Base-by-base conservation (phyloP, 2,329 filamentous ascomycete genomes). In the Fusarium azukiicola region DNA sequence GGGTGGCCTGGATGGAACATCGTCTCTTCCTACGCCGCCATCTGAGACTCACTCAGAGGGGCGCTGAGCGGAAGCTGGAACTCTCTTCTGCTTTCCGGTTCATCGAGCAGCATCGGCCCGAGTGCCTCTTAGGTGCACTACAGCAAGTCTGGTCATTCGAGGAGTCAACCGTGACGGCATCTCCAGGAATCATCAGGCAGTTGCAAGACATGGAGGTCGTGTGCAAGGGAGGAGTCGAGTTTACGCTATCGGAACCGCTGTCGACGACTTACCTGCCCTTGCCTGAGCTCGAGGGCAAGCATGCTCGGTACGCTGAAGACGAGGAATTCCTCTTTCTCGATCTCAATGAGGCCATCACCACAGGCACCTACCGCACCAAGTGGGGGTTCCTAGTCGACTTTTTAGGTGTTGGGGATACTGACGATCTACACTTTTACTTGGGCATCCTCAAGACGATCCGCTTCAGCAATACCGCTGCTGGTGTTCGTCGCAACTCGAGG, bases 301-400 rank as follows among this genome's bases (percentile, higher is more conserved):
- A 72, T 21, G 47, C 69, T 11, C 78, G 76, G 8, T 81, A 81
- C 3, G 19, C 72, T 4, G 80, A 81, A 27, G 66, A 67, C 9
- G 78, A 77, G 16, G 40, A 54, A 3, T 81, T 74, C n/a, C 32
- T 54, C 10, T 81, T 81, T 12, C 23, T 81, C 1, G 69, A 81
- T 13, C 23, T 81, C 6, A 72, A 67, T 1, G 79, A 81, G 16
- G 16, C 76, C 5, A 67, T 81, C 4, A 74, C 67, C 7, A 49
- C 46, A 3, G 64, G 71, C 23, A 72, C 56, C 4, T 81, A 80
- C 54, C 67, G 64, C 4, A 12, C 47, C 1, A 79, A 78, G 72
- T 81, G 80, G 80, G 71, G 72, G 1, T 81, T 81, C n/a, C 21
- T 81, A 49, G 76, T 81, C 6, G 78, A 81, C 3, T 46, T 80